Conservation (phyloP, 116 monocot genomes). For the Posidonia oceanica region DNA sequence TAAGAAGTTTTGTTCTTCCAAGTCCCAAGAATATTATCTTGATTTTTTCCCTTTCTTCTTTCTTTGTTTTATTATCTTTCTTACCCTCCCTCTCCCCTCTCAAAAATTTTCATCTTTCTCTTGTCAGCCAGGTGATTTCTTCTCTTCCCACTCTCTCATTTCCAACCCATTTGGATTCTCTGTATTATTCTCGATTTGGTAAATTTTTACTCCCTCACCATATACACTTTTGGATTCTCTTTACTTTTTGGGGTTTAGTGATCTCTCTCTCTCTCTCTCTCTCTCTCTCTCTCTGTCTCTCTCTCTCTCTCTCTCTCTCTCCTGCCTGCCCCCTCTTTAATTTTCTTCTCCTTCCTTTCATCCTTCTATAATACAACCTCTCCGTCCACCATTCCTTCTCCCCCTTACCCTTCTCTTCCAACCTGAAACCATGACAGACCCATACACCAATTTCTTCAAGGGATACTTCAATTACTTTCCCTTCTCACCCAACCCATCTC, state of each 20-base stretch:
- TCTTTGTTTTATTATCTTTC: background rate
- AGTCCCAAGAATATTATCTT: constrained; percentile 12
- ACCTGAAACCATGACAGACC: constrained; percentile 39
- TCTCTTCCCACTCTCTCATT: background rate
- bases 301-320: constrained; percentile 4
- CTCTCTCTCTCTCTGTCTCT: constrained; percentile 8
- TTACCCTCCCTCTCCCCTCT: constrained; percentile 6
- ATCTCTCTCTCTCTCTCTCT: constrained; percentile 11
- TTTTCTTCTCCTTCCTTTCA: background rate
- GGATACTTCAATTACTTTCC: constrained; percentile 36
- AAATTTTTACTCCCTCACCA: constrained; percentile 10
- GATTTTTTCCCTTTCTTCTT: background rate
- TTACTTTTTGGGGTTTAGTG: constrained; percentile 9
- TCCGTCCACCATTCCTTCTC: background rate
- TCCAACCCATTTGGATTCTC: constrained; percentile 3
- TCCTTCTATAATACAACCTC: constrained; percentile 15
- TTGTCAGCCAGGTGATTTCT: constrained; percentile 22
- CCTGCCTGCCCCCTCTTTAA: constrained; percentile 1
- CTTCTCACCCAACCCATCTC: constrained; percentile 19
- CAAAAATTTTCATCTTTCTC: constrained; percentile 7
- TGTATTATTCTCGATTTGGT: constrained; percentile 18
- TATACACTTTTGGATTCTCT: constrained; percentile 12
- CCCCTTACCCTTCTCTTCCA: constrained; percentile 4
- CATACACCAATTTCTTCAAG: constrained; percentile 51
- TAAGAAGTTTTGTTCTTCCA: constrained; percentile 12